Percentiles rank a stretch among this genome's conserved stretches.
phyloP scores from a whole-genome alignment of 1,139 yeast species.

The Suhomyces yuchorum region DNA sequence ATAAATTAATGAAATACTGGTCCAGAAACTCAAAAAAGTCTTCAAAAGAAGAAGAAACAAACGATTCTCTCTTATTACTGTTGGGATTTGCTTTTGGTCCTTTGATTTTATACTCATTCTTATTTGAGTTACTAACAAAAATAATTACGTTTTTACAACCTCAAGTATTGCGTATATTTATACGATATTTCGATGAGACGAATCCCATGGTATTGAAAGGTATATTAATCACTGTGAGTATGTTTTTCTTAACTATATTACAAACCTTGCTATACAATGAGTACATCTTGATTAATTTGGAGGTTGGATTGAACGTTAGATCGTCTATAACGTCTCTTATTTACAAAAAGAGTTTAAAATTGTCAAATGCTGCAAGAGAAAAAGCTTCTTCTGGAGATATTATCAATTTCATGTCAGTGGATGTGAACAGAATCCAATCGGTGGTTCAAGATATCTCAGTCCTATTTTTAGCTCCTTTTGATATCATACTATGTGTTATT shows the following conservation, averaged over 20 bases:
- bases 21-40: slow-evolving; percentile 1
- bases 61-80: slow-evolving; percentile 44
- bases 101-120: slow-evolving; percentile 43
- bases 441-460: slow-evolving; percentile 55
- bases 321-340: slow-evolving; percentile 53
- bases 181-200: slow-evolving; percentile 45
- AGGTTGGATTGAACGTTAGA: slow-evolving; percentile 54
- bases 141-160: slow-evolving; percentile 56
- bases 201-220: slow-evolving; percentile 53
- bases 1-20: slow-evolving; percentile 24
- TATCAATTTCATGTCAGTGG: slow-evolving; percentile 59
- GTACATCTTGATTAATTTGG: slow-evolving; percentile 52
- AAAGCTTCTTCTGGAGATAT: slow-evolving; percentile 58
- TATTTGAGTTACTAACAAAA: slow-evolving; percentile 48
- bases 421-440: slow-evolving; percentile 56
- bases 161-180: slow-evolving; percentile 53
- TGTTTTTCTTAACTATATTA: slow-evolving; percentile 50
- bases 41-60: slow-evolving; percentile 4
- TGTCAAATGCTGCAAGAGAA: slow-evolving; percentile 50
- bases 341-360: slow-evolving; percentile 51
- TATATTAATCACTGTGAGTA: slow-evolving; percentile 48
- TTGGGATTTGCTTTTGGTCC: slow-evolving; percentile 52
- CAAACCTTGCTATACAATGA: slow-evolving; percentile 54
- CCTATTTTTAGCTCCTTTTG: slow-evolving; percentile 61
- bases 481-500: slow-evolving; percentile 52